Percentiles rank a stretch among this genome's conserved stretches.
phyloP scores from a whole-genome alignment of 805 yeast species.

The Nakazawaea holstii region DNA sequence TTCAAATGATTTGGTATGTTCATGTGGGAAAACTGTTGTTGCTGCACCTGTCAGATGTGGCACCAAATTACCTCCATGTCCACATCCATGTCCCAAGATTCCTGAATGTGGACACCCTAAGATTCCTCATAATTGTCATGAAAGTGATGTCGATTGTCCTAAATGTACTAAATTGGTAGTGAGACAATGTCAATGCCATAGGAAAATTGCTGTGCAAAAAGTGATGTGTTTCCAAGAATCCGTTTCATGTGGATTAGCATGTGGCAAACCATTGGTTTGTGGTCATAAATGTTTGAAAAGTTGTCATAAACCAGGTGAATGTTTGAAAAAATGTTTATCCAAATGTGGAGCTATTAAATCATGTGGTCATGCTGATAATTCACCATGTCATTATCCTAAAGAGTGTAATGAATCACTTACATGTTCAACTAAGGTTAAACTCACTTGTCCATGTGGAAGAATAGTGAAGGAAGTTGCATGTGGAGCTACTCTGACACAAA shows the following conservation, averaged over 20 bases:
- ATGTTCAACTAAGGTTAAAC: slow-evolving; percentile 45
- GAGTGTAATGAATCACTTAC: slow-evolving; percentile 46
- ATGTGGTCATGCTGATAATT: slow-evolving; percentile 68
- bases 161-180: slow-evolving; percentile 62
- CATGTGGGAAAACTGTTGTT: slow-evolving; percentile 74
- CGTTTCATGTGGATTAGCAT: slow-evolving; percentile 65
- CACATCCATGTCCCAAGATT: slow-evolving; percentile 55
- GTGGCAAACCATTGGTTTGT: slow-evolving; percentile 44
- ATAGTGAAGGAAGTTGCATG: slow-evolving; percentile 44
- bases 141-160: slow-evolving; percentile 60
- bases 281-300: slow-evolving; percentile 51
- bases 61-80: slow-evolving; percentile 57
- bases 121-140: slow-evolving; percentile 73
- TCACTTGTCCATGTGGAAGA: slow-evolving; percentile 66
- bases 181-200: slow-evolving; percentile 61
- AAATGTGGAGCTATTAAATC: slow-evolving; percentile 49
- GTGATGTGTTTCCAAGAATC: slow-evolving; percentile 63
- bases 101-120: slow-evolving; percentile 65
- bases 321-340: slow-evolving; percentile 53
- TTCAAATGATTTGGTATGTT: slow-evolving; percentile 72
- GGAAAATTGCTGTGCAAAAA: slow-evolving; percentile 41
- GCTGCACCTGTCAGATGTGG: slow-evolving; percentile 88
- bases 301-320: slow-evolving; percentile 57
- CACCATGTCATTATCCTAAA: slow-evolving; percentile 57
- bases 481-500: slow-evolving; percentile 37